phyloP scores from a whole-genome alignment of 192 early-diverging fungal genomes.

The Umbelopsis sp. region DNA sequence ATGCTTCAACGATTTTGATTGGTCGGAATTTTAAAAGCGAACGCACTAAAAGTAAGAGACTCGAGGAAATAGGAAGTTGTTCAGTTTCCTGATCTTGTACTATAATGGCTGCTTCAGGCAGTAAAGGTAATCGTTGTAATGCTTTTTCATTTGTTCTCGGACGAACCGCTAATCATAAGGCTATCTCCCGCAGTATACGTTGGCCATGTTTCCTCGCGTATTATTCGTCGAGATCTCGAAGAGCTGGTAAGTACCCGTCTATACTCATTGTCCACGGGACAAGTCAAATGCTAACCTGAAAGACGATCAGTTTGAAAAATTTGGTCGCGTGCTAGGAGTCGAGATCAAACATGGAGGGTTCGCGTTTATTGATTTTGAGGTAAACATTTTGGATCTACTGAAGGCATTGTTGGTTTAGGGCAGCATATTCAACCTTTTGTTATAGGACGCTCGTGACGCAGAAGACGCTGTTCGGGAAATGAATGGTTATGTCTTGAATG shows the following conservation, averaged over 20 bases:
- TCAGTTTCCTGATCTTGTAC: no score
- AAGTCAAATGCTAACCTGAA: background rate
- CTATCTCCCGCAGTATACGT: conserved; percentile 45
- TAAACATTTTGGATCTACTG: conserved; percentile 5
- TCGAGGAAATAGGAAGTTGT: no score
- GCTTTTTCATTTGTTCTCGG: background rate
- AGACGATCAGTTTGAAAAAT: conserved; percentile 50
- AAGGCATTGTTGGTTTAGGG: background rate
- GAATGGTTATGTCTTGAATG: conserved; percentile 56
- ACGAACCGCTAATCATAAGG: background rate
- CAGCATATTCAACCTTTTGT: background rate
- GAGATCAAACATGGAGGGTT: conserved; percentile 58
- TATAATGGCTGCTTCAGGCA: no score
- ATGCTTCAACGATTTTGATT: no score
- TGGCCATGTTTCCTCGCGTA: conserved; percentile 51
- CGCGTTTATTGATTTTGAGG: conserved; percentile 59
- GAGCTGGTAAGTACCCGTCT: conserved; percentile 39
- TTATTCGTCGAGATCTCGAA: conserved; percentile 56
- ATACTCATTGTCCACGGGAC: background rate
- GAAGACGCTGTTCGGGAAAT: conserved; percentile 55
- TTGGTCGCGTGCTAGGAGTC: conserved; percentile 50
- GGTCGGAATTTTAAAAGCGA: no score
- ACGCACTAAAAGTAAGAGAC: no score
- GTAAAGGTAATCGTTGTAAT: background rate
- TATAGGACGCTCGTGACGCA: conserved; percentile 51